phyloP scores from a whole-genome alignment of 2,329 filamentous ascomycete genomes.

The Paraconiothyrium brasiliense region DNA sequence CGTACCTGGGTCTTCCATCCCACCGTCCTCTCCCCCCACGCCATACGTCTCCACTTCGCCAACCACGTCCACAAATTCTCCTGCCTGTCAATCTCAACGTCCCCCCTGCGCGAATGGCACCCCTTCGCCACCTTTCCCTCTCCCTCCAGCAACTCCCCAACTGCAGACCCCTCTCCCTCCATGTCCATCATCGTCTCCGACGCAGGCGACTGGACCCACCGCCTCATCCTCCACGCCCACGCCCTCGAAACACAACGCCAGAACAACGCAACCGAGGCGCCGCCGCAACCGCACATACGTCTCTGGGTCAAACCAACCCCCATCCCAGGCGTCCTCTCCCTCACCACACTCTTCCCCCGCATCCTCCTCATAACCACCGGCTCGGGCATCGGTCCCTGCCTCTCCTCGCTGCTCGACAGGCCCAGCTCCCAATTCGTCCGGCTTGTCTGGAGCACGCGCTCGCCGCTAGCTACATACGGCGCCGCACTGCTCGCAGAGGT shows the following conservation, averaged over 20 bases:
- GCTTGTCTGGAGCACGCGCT: constrained; percentile 74
- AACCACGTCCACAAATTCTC: constrained; percentile 42
- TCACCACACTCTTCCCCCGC: constrained; percentile 41
- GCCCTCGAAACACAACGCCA: background rate
- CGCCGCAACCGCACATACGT: constrained; percentile 5
- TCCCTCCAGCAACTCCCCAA: constrained; percentile 1
- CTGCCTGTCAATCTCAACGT: constrained; percentile 40
- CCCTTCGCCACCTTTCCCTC: constrained; percentile 50
- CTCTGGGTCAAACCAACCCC: constrained; percentile 44
- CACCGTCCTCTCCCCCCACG: constrained; percentile 76
- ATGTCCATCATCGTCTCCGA: constrained; percentile 45
- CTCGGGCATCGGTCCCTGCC: constrained; percentile 50
- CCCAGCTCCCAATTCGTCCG: constrained; percentile 60
- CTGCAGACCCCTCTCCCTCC: background rate
- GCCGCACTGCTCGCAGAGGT: constrained; percentile 65
- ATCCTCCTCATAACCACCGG: constrained; percentile 48
- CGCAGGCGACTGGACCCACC: constrained; percentile 47
- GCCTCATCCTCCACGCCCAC: constrained; percentile 24
- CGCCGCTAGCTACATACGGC: constrained; percentile 71
- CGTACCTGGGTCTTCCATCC: constrained; percentile 72
- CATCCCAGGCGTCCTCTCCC: constrained; percentile 42
- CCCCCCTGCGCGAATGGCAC: constrained; percentile 47
- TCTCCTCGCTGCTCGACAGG: constrained; percentile 64
- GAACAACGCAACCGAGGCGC: background rate
- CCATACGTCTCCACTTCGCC: constrained; percentile 69